Base-by-base conservation (phyloP, 140 eudicot species). In the Senecio squalidus region DNA sequence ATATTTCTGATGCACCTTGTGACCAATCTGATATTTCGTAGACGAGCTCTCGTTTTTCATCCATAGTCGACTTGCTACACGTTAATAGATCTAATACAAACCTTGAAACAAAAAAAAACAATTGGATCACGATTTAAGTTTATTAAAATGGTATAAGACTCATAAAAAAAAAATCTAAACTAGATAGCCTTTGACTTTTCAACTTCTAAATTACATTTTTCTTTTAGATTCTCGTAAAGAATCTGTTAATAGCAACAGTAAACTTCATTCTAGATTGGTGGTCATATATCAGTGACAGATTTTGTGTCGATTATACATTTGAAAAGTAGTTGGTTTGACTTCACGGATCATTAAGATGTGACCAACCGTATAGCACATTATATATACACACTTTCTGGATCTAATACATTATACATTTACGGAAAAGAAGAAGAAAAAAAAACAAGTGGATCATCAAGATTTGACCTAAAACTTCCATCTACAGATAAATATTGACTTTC, bases 21-120 rank as follows among this genome's bases (percentile, higher is more conserved):
- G 94, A 33, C 88, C 87, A 75, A 11, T 86, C 76, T 45, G 95
- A 77, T 31, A 90, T 49, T 68, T 76, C 88, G 47, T 86, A 81
- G 4, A 90, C 85, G 15, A 90, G 75, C 47, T 83, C 78, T 68
- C 90, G 62, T 53, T 79, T 86, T 73, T 78, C 79, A 23, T 83
- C 95, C 78, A 86, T 74, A 26, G 80, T 80, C 60, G 69, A 55
- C 49, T 67, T 80, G 54, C 87, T 83, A 90, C 78, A 74, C 51
- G 74, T 78, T 11, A 84, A 69, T 71, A 85, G 78, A 74, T 86
- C 94, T 55, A 68, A 73, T 64, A 65, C 73, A 40, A 68, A 62
- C 63, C 85, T 88, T 86, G 76, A 29, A 46, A 9, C 51, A 15
- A 60, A 67, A 44, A 36, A 23, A 6, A 20, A 65, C 7, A 48